These are phyloP conservation scores for Daldinia concentrica DNA, from an alignment of 495 filamentous ascomycete species.

Conservation along the genomic window DNA sequence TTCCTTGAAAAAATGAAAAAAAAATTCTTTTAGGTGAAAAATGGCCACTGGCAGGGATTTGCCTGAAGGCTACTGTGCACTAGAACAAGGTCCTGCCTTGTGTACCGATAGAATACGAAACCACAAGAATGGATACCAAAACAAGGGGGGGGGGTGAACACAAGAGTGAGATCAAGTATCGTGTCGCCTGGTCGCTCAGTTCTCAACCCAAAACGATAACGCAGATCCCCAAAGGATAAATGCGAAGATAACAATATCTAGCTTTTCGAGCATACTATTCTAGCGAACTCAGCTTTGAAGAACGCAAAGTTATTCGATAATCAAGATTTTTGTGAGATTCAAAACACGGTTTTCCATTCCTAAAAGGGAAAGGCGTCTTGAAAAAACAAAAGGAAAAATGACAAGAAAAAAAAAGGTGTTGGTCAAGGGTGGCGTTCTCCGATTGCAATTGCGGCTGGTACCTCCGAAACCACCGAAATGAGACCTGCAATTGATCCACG, in stretches of 20 bases:
- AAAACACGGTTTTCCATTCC: conserved; percentile 9
- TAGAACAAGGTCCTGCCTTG: conserved; percentile 28
- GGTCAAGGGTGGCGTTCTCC: conserved; percentile 29
- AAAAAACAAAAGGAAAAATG: conserved; percentile 16
- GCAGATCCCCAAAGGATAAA: conserved; percentile 2
- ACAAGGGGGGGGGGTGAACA: conserved; percentile 24
- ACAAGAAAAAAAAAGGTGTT: conserved; percentile 11
- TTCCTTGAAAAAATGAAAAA: conserved; percentile 16
- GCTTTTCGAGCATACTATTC: neutral
- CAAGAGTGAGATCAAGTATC: neutral
- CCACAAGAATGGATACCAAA: conserved; percentile 28
- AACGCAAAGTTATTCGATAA: conserved; percentile 8
- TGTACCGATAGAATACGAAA: conserved; percentile 44
- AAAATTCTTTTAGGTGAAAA: conserved; percentile 8
- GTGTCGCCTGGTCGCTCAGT: conserved; percentile 1
- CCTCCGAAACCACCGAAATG: conserved; percentile 51
- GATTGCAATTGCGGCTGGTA: conserved; percentile 43
- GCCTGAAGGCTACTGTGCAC: conserved; percentile 26
- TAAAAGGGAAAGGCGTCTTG: neutral
- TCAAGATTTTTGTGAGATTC: conserved; percentile 7
- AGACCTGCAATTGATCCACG: conserved; percentile 44
- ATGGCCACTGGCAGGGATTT: conserved; percentile 37
- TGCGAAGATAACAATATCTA: conserved; percentile 1
- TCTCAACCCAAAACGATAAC: neutral
- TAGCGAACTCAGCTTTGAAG: neutral